A percentile compares a stretch with the other conserved stretches of the same genome.
These are phyloP conservation scores for Ambrosiella cleistominuta DNA, from an alignment of 2,329 filamentous ascomycete genomes.

Conservation along the genomic window DNA sequence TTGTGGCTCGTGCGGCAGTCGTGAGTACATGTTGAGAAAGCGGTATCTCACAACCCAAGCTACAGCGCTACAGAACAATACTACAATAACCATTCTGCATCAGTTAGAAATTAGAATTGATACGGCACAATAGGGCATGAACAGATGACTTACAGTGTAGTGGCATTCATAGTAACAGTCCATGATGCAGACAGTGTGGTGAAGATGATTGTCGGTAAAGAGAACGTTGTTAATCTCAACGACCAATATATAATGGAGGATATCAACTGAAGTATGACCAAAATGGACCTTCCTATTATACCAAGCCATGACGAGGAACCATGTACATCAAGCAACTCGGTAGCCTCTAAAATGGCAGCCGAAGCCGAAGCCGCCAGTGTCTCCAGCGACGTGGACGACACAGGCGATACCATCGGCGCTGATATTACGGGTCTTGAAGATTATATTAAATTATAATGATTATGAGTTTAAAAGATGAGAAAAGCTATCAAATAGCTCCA, in stretches of 20 bases:
- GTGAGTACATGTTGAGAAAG: constrained; percentile 91
- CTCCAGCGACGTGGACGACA: constrained; percentile 4
- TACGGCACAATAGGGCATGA: neutral
- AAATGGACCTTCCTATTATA: constrained; percentile 35
- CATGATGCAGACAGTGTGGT: constrained; percentile 78
- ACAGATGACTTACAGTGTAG: constrained; percentile 52
- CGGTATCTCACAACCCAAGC: constrained; percentile 93
- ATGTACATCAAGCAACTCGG: constrained; percentile 7
- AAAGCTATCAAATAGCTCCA: constrained; percentile 10
- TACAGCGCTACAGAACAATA: constrained; percentile 61
- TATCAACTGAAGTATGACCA: constrained; percentile 36
- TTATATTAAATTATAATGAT: neutral
- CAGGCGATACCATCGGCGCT: neutral
- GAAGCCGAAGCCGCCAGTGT: constrained; percentile 4
- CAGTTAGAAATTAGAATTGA: constrained; percentile 8
- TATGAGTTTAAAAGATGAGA: neutral
- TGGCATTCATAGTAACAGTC: constrained; percentile 98
- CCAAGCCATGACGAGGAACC: constrained; percentile 37
- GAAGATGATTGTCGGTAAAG: constrained; percentile 75
- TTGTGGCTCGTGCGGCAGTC: constrained; percentile 82
- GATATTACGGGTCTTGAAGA: neutral
- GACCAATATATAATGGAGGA: constrained; percentile 55
- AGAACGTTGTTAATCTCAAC: constrained; percentile 74
- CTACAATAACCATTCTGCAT: constrained; percentile 53
- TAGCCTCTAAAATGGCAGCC: constrained; percentile 7